phyloP scores from a whole-genome alignment of 1,284 basidiomycete species.

The Ceratobasidium sp. region DNA sequence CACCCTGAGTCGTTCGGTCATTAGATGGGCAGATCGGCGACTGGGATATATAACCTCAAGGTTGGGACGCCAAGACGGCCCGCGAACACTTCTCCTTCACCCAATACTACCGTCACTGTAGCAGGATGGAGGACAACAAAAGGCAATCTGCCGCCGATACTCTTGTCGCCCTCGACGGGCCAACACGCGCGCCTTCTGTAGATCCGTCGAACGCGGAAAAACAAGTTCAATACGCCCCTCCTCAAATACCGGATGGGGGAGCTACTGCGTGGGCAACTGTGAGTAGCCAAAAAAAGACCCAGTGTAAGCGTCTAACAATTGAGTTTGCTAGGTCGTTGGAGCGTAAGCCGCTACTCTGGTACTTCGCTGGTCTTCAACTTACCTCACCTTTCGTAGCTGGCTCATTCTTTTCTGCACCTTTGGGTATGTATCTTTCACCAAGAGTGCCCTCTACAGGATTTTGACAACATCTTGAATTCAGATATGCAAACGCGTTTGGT shows the following conservation, averaged over 20 bases:
- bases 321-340: slow-evolving; percentile 28
- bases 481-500: slow-evolving; percentile 41
- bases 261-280: slow-evolving; percentile 38
- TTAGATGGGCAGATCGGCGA: neutral
- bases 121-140: slow-evolving; percentile 9
- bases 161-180: neutral
- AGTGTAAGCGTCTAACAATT: neutral
- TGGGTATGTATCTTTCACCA: slow-evolving; percentile 13
- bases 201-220: slow-evolving; percentile 21
- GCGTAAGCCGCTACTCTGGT: slow-evolving; percentile 15
- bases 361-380: neutral
- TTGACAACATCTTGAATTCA: neutral
- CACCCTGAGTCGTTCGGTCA: neutral
- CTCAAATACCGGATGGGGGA: slow-evolving; percentile 33
- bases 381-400: slow-evolving; percentile 18
- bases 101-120: neutral
- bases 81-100: neutral
- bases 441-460: neutral
- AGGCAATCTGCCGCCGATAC: slow-evolving; percentile 20
- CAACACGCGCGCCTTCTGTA: neutral
- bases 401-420: slow-evolving; percentile 40
- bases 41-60: neutral
- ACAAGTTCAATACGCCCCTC: slow-evolving; percentile 23
- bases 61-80: neutral
- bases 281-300: neutral